Conservation (phyloP, 352 stramenopile species). For the Saprolegnia parasitica region DNA sequence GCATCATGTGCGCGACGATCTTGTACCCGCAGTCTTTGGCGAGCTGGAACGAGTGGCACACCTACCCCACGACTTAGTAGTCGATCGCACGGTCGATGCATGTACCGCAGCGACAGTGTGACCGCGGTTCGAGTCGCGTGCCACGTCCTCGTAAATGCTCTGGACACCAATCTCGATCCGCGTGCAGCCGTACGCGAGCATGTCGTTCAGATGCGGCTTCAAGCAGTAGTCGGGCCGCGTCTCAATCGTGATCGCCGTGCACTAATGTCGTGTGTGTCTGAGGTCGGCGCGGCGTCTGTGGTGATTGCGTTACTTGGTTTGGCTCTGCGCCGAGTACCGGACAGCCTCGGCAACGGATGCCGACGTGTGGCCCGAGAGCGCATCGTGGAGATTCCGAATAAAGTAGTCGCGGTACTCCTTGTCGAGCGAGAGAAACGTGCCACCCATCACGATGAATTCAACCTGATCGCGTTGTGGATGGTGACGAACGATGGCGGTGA, state of each 20-base stretch:
- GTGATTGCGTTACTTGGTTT: conserved; percentile 42
- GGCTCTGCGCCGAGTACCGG: conserved; percentile 89
- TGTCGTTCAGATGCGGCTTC: conserved; percentile 95
- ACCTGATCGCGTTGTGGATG: conserved; percentile 30
- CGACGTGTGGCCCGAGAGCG: conserved; percentile 90
- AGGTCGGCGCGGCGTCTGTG: neutral
- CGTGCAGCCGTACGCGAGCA: conserved; percentile 95
- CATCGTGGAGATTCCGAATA: conserved; percentile 95
- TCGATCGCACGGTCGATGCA: neutral
- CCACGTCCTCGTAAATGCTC: conserved; percentile 93
- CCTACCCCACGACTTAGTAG: neutral
- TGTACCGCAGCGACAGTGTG: conserved; percentile 92
- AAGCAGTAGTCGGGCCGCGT: conserved; percentile 97
- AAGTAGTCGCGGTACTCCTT: conserved; percentile 95
- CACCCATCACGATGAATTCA: conserved; percentile 98
- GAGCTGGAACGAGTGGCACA: conserved; percentile 66
- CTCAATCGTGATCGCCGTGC: conserved; percentile 96
- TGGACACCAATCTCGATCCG: conserved; percentile 97
- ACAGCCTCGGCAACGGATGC: conserved; percentile 90
- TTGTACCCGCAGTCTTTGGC: conserved; percentile 97
- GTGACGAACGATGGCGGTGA: no score
- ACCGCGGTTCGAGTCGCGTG: conserved; percentile 88
- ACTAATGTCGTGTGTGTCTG: conserved; percentile 33
- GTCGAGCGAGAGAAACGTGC: conserved; percentile 95
- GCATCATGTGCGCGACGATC: conserved; percentile 98